Evolutionary conservation across 1,284 basidiomycete genomes (phyloP).

Genomic region (Mycena sp.): DNA sequence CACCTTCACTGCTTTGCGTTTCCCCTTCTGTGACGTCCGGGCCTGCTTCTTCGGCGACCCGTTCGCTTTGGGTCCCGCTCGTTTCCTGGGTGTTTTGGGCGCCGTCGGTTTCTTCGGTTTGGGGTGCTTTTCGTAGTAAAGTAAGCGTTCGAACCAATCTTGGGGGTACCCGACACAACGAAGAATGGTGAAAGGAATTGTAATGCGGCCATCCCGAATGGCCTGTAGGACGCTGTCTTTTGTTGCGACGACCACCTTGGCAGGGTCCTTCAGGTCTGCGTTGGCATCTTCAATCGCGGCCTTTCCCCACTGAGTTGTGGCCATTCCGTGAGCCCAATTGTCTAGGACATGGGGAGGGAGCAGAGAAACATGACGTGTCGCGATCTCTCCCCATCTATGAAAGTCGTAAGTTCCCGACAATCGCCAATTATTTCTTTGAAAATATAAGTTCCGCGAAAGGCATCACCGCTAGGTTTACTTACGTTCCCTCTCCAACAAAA

Average conservation of each 20-base stretch:
- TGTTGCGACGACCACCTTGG: not conserved
- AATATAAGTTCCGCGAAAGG: not conserved
- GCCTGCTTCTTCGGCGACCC: not conserved
- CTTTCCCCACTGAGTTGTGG: not conserved
- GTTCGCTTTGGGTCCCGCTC: not conserved
- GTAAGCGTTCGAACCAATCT: not conserved
- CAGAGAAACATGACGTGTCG: not conserved
- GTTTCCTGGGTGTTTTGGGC: not conserved
- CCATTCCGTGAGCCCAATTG: not conserved
- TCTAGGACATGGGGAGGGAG: not conserved
- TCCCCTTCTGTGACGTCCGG: not conserved
- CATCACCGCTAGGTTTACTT: not conserved
- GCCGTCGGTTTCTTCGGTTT: not conserved
- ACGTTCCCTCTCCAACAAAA: not conserved
- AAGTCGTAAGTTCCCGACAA: conserved; percentile 1
- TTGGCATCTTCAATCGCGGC: not conserved
- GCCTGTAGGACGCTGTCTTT: not conserved
- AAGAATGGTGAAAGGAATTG: conserved; percentile 2
- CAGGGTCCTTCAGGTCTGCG: not conserved
- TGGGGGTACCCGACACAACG: conserved; percentile 4
- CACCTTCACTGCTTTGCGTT: not conserved
- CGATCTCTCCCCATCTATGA: not conserved
- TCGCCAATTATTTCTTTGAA: not conserved
- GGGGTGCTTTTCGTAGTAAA: not conserved
- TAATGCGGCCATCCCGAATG: not conserved